Base-by-base conservation (phyloP, 345 rosid genomes). In the Hypericum perforatum region DNA sequence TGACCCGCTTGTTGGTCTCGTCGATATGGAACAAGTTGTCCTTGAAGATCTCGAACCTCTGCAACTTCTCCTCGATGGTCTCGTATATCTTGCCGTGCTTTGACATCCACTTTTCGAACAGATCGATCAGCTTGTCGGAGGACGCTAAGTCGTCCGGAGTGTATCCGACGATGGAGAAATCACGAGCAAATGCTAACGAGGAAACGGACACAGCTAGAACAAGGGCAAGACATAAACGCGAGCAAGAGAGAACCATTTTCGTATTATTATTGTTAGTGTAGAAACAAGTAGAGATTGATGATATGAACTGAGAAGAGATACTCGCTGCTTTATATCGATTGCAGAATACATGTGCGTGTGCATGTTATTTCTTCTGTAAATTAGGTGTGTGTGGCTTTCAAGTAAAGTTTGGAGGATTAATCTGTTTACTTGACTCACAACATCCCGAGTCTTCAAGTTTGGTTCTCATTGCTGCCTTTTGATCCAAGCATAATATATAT, bases 11-110 rank as follows among this genome's bases (percentile, higher is more conserved):
- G 72, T 86, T 86, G 56, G 80, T 82, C 45, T 70, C 71, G 57
- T 86, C 86, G 12, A 90, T 82, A 66, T 90, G 95, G 71, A 57
- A 69, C 74, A 86, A 68, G 64, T 90, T 90, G 55, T 78, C 90
- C 60, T 61, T 78, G 63, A 86, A 90, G 45, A 81, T 68, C 66
- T 86, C 91, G 15, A 80, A 84, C 65, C 85, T 73, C 14, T 63
- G 67, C 9, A 81, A 63, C 68, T 78, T 83, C 71, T 86, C 90
- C 56, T 82, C 94, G 22, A 82, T 59, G 64, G 62, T 70, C 9
- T 74, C 57, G 59, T 84, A 86, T 45, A 66, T 66, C 67, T 77
- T 89, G 53, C 67, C 74, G 49, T 86, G 89, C 59, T 79, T 80
- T 0, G 76, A 76, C 70, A 78, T 73, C 95, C 97, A 86, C 12